phyloP scores from a whole-genome alignment of 108 stramenopile genomes.

The Ochromonas danica region DNA sequence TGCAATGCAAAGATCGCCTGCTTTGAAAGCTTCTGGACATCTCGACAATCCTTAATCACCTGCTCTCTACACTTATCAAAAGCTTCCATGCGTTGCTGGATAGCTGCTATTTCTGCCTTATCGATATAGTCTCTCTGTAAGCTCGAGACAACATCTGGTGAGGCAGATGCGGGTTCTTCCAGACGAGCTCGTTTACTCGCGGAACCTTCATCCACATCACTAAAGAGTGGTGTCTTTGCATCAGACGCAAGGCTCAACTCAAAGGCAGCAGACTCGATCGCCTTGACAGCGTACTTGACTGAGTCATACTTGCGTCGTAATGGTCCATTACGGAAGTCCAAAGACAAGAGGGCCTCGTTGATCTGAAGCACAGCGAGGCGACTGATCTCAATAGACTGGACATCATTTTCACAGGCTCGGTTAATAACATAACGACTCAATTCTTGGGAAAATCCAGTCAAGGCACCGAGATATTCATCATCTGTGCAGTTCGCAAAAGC shows the following conservation, averaged over 20 bases:
- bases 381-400: conserved; percentile 35
- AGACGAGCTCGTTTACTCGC: neutral
- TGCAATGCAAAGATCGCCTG: conserved; percentile 84
- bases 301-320: conserved; percentile 79
- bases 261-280: conserved; percentile 77
- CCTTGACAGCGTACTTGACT: conserved; percentile 70
- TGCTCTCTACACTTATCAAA: conserved; percentile 74
- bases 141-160: no score
- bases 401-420: neutral
- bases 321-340: conserved; percentile 89
- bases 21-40: conserved; percentile 86
- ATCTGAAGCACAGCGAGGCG: neutral
- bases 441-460: neutral
- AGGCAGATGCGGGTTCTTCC: no score
- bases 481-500: neutral
- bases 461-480: neutral
- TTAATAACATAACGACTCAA: neutral
- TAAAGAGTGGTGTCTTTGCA: no score
- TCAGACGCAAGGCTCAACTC: conserved; percentile 53
- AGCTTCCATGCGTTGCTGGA: conserved; percentile 69
- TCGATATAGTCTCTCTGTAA: neutral
- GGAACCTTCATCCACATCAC: neutral
- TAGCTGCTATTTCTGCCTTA: conserved; percentile 2
- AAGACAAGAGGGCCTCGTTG: conserved; percentile 45
- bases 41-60: conserved; percentile 80